Base-by-base conservation (phyloP, 345 rosid genomes). In the Pistacia vera region DNA sequence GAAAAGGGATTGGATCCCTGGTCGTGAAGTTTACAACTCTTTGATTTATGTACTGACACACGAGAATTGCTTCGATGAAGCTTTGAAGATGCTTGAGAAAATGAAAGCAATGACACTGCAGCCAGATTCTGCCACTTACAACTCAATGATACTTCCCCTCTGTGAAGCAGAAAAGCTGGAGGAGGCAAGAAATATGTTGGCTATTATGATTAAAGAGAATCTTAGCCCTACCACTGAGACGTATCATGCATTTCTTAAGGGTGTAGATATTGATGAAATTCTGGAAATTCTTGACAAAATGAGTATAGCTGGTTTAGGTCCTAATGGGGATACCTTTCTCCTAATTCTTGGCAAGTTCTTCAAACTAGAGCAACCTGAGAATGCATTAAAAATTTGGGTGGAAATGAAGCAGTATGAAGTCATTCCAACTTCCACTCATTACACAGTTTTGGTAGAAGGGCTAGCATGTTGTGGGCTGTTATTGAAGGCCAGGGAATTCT, bases 211-310 rank as follows among this genome's bases (percentile, higher is more conserved):
- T 59, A 86, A 73, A 25, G 88, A 88, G 75, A 83, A 87, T 18
- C 67, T 91, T 56, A 83, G 80, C 60, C 91, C 86, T 20, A 91
- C 93, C 6, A 69, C 73, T 66, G 95, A 87, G 66, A 92, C 97
- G n/a, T 95, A 87, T 80, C 93, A 91, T 86, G 90, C 95, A 54
- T 83, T 95, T 80, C 87, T 92, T 20, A 76, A 85, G 55, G 81
- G 82, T 74, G 76, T 80, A 58, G 79, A 73, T 81, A 78, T 86
- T 70, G 91, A 92, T 67, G 86, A 55, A 79, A 86, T 86, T 35
- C 46, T 88, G 73, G 90, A 85, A 75, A 76, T 92, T 74, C 87
- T 95, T 46, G 69, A 79, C 56, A 74, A 22, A 72, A 95, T 95
- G 97, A 91, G 75, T 79, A 75, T 38, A 30, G 87, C 85, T 67